Evolutionary conservation across 805 yeast species (phyloP).

Genomic region (Yamadazyma sp.): DNA sequence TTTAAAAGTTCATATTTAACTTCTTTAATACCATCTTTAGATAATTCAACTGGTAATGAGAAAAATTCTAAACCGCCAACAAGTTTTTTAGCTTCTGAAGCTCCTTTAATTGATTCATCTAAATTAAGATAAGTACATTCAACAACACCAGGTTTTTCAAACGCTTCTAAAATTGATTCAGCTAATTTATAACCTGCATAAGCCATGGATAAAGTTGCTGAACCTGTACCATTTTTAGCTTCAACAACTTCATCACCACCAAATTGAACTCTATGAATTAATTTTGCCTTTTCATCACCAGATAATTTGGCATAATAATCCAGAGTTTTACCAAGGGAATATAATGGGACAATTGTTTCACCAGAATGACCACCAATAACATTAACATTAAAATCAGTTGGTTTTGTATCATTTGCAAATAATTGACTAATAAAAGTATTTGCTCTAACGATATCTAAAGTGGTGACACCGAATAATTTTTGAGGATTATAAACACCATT

Average conservation of each 20-base stretch:
- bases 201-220: constrained; percentile 85
- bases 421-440: constrained; percentile 71
- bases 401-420: constrained; percentile 39
- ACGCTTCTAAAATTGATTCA: constrained; percentile 59
- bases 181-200: constrained; percentile 80
- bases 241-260: constrained; percentile 90
- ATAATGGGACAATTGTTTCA: constrained; percentile 86
- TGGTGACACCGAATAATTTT: constrained; percentile 83
- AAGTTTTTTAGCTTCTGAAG: constrained; percentile 46
- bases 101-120: constrained; percentile 50
- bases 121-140: constrained; percentile 53
- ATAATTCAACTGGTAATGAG: constrained; percentile 61
- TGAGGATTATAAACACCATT: constrained; percentile 66
- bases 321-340: constrained; percentile 45
- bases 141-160: constrained; percentile 35
- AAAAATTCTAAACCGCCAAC: constrained; percentile 48
- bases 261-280: constrained; percentile 87
- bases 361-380: constrained; percentile 97
- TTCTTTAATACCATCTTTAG: constrained; percentile 51
- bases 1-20: constrained; percentile 54
- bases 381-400: constrained; percentile 58
- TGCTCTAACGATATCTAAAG: constrained; percentile 84
- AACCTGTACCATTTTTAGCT: constrained; percentile 82
- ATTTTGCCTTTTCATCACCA: constrained; percentile 61
- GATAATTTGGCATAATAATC: constrained; percentile 39